Percentiles rank a stretch among this genome's conserved stretches.
These are phyloP conservation scores for Paulownia fortunei DNA, from an alignment of 257 asterid species.

Conservation along the genomic window DNA sequence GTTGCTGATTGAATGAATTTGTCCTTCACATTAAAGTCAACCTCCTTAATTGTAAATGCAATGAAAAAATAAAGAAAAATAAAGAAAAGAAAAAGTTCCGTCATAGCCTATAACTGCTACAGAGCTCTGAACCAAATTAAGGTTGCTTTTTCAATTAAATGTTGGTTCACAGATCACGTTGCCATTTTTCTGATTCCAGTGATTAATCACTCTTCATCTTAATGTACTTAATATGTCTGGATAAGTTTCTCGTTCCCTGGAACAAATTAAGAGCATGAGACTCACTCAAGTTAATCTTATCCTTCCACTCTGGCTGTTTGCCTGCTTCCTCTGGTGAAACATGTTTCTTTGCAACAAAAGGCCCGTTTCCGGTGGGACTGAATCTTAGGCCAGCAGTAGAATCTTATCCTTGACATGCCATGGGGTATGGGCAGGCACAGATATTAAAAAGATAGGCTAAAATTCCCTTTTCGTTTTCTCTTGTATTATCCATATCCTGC, in stretches of 20 bases:
- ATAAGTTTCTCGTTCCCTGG: slow-evolving; percentile 9
- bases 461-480: slow-evolving; percentile 33
- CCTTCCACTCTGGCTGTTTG: slow-evolving; percentile 31
- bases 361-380: slow-evolving; percentile 38
- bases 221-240: slow-evolving; percentile 1
- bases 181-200: not conserved
- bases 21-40: not conserved
- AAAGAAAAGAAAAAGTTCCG: not conserved
- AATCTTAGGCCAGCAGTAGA: slow-evolving; percentile 37
- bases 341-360: slow-evolving; percentile 38
- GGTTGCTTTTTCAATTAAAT: not conserved
- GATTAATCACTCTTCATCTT: not conserved
- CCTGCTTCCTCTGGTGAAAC: slow-evolving; percentile 59
- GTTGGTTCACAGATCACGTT: not conserved
- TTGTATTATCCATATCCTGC: slow-evolving; percentile 44
- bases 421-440: slow-evolving; percentile 69
- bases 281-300: slow-evolving; percentile 22
- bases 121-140: not conserved
- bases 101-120: not conserved
- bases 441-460: slow-evolving; percentile 39
- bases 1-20: not conserved
- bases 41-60: not conserved
- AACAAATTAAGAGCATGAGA: not conserved
- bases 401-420: slow-evolving; percentile 56
- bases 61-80: not conserved